Evolutionary conservation across 1,284 basidiomycete genomes (phyloP), one percentile per base, ranked within the genome.

Genomic region (Trametes versicolor): DNA sequence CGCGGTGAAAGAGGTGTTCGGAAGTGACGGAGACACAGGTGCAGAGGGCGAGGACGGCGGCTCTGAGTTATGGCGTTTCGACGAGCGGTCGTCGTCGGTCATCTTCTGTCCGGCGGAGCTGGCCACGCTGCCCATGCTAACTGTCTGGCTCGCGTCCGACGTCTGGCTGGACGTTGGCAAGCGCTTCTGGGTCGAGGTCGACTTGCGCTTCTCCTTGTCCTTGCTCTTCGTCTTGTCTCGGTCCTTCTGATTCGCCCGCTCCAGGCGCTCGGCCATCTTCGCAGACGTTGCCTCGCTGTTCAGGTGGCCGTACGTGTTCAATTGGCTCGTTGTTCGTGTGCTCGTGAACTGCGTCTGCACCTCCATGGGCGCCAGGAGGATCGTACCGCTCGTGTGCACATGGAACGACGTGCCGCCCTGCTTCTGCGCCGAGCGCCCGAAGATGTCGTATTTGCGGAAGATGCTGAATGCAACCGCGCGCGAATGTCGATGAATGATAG

Each of bases 331-430:
- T 15, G 90, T 91, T 48, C 84, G 87, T n/a, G 91, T 93, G 71
- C 86, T 92, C 19, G 92, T 93, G 71, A 87, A 94, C 34, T 89
- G 86, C 71, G 87, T 85, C 71, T 93, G 91, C 8, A 93, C 92
- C 64, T 83, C 84, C 72, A 86, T 85, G 29, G 89, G 86, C 12
- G 89, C 91, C 17, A 93, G 78, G 66, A 93, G 77, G 53, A 93
- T 88, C 27, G 78, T 81, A n/a, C 74, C 74, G 50, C 78, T 82
- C 47, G 79, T 80, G 32, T 80, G 79, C 70, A 85, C 77, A 54
- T 80, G 81, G 29, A 73, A 69, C 21, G 68, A 63, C 12, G 62
- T 69, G 7, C 67, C 67, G 43, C 60, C 63, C 9, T 68, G 68
- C 34, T 63, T 66, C 48, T 68, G 62, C 0, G 61, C 59, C 15